phyloP scores from a whole-genome alignment of 352 stramenopile genomes.

The Globisporangium megalacanthum region DNA sequence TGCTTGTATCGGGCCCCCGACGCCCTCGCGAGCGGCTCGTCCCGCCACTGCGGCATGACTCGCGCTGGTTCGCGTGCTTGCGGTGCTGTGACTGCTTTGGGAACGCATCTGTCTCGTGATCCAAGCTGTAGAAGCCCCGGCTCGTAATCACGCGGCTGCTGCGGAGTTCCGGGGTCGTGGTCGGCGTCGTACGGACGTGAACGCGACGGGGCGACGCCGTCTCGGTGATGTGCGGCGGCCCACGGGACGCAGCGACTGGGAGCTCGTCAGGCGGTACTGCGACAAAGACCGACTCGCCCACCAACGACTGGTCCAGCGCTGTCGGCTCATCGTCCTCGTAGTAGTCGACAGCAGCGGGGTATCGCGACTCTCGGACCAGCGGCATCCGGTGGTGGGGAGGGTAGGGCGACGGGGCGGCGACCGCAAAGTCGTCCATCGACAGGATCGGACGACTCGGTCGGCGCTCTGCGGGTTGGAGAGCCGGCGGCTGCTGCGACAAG shows the following conservation, averaged over 20 bases:
- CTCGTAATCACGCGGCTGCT: slow-evolving; percentile 73
- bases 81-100: slow-evolving; percentile 2
- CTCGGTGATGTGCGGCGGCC: slow-evolving; percentile 20
- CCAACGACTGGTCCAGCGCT: slow-evolving; percentile 50
- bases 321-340: slow-evolving; percentile 19
- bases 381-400: slow-evolving; percentile 32
- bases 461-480: slow-evolving; percentile 16
- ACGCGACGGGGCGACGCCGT: slow-evolving; percentile 30
- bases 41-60: background rate
- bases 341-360: background rate
- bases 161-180: slow-evolving; percentile 19
- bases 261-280: slow-evolving; percentile 24
- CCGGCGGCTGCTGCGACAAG: slow-evolving; percentile 13
- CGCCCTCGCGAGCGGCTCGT: background rate
- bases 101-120: slow-evolving; percentile 16
- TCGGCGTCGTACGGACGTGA: background rate
- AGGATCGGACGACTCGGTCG: slow-evolving; percentile 46
- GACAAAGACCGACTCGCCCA: slow-evolving; percentile 68
- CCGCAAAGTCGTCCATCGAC: slow-evolving; percentile 55
- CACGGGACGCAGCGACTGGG: slow-evolving; percentile 2
- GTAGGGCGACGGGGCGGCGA: slow-evolving; percentile 21
- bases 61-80: background rate
- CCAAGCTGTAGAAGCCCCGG: slow-evolving; percentile 67
- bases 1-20: background rate
- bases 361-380: slow-evolving; percentile 19